Percentiles rank a stretch among this genome's conserved stretches.
phyloP scores from a whole-genome alignment of 2,329 filamentous ascomycete species.

The Setomelanomma holmii region DNA sequence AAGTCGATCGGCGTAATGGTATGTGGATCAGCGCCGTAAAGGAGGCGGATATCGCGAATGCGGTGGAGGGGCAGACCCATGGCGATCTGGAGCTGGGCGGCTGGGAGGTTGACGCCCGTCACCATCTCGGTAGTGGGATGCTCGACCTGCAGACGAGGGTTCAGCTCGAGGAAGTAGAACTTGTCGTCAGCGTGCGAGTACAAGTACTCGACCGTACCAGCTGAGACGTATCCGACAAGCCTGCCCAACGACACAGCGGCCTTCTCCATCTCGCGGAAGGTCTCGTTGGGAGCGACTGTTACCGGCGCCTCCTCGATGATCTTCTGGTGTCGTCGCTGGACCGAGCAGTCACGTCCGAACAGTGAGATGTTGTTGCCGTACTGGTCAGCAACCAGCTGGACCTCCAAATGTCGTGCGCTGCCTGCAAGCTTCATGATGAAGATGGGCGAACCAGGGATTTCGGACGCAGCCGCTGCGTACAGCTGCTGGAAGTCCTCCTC shows the following conservation, averaged over 20 bases:
- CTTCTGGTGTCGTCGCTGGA: slow-evolving; percentile 98
- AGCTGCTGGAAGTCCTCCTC: slow-evolving; percentile 85
- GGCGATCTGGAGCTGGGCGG: slow-evolving; percentile 96
- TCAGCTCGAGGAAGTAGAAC: slow-evolving; percentile 99
- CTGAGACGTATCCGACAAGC: slow-evolving; percentile 97
- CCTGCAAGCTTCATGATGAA: slow-evolving; percentile 99
- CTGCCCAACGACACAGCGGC: slow-evolving; percentile 92
- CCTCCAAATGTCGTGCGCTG: slow-evolving; percentile 94
- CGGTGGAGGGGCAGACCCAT: slow-evolving; percentile 98
- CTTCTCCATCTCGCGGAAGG: slow-evolving; percentile 96
- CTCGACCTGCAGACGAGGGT: slow-evolving; percentile 98
- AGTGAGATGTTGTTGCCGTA: slow-evolving; percentile 99
- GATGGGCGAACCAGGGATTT: slow-evolving; percentile 98
- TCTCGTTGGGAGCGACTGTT: slow-evolving; percentile 87
- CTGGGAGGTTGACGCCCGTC: slow-evolving; percentile 93
- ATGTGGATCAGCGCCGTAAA: slow-evolving; percentile 95
- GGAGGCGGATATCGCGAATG: slow-evolving; percentile 92
- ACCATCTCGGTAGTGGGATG: slow-evolving; percentile 99
- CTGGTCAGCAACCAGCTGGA: slow-evolving; percentile 96
- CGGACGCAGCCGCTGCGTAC: slow-evolving; percentile 95
- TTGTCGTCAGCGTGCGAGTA: slow-evolving; percentile 98
- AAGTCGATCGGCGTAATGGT: slow-evolving; percentile 90
- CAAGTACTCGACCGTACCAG: slow-evolving; percentile 97
- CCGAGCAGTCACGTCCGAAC: slow-evolving; percentile 97
- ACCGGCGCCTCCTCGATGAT: slow-evolving; percentile 99